Conservation (phyloP, 345 rosid genomes). For the Citrus sp. region DNA sequence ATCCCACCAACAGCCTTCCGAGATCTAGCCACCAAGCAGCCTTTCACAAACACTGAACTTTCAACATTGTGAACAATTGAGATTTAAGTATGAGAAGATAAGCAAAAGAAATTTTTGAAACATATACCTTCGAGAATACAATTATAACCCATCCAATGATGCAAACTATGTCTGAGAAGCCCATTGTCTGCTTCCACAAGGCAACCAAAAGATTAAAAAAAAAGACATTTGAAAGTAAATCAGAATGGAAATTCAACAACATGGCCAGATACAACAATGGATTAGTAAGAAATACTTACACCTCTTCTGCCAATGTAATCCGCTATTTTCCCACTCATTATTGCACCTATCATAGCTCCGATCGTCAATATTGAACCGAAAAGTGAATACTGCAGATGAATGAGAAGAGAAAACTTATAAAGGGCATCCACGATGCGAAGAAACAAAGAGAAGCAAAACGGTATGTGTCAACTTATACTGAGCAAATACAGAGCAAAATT, state of each 20-base stretch:
- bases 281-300: slow-evolving; percentile 31
- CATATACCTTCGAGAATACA: slow-evolving; percentile 48
- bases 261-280: neutral
- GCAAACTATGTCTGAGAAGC: slow-evolving; percentile 62
- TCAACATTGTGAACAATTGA: neutral
- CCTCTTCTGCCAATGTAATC: slow-evolving; percentile 67
- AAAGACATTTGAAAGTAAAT: neutral
- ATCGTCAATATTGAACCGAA: slow-evolving; percentile 74
- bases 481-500: neutral
- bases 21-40: slow-evolving; percentile 56
- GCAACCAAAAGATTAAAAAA: neutral
- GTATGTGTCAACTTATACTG: too few relatives aligned
- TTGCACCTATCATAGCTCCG: slow-evolving; percentile 87
- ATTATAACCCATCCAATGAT: slow-evolving; percentile 60
- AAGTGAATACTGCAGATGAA: slow-evolving; percentile 55
- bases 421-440: neutral
- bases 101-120: neutral
- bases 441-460: neutral
- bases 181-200: slow-evolving; percentile 51
- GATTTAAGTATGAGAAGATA: neutral
- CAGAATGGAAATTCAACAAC: neutral
- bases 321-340: slow-evolving; percentile 61
- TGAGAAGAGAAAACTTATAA: neutral
- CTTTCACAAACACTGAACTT: slow-evolving; percentile 29
- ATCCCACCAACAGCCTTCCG: slow-evolving; percentile 72